Base-by-base conservation (phyloP, 345 rosid genomes). In the Gossypium raimondii region DNA sequence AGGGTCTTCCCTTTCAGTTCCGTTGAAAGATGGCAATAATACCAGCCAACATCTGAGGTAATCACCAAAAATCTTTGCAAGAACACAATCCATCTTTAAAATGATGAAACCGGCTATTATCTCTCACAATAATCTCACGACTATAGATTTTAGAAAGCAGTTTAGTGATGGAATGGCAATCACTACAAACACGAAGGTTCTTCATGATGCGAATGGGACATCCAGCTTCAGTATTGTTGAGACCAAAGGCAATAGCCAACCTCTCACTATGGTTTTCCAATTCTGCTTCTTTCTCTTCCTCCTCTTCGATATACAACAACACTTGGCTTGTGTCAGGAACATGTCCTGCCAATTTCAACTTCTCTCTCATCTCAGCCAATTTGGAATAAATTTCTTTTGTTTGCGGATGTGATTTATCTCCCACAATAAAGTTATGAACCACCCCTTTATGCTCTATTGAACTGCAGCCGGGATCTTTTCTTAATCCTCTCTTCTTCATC, bases 171-270 rank as follows among this genome's bases (percentile, higher is more conserved):
- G 82, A 62, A 72, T 85, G 90, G n/a, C 90, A 88, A 70, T 86
- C 90, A 2, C 77, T 84, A 65, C 89, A 85, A 14, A 86, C 88
- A 7, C 85, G 80, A 17, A 88, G 82, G 82, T 82, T 88, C 76
- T 88, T 88, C 56, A 86, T 74, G 74, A 88, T 70, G 47, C 83
- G 80, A 43, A 88, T 84, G 2, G 87, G 83, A 52, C 51, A 78
- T 44, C 83, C 75, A 7, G 76, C 67, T 29, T 78, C 74, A 52
- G 66, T 55, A 75, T 73, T 81, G 53, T 83, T 84, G 59, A 87
- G 83, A 27, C 83, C 89, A 56, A 82, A 86, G 68, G 87, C 87
- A 60, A 86, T 82, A 70, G 92, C 92, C 77, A 88, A 76, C 75
- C 89, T 88, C 77, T 86, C 89, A 59, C 11, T 58, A 2, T 86